phyloP scores from a whole-genome alignment of 225 moss, liverwort and hornwort genomes.

The Polytrichum formosum region DNA sequence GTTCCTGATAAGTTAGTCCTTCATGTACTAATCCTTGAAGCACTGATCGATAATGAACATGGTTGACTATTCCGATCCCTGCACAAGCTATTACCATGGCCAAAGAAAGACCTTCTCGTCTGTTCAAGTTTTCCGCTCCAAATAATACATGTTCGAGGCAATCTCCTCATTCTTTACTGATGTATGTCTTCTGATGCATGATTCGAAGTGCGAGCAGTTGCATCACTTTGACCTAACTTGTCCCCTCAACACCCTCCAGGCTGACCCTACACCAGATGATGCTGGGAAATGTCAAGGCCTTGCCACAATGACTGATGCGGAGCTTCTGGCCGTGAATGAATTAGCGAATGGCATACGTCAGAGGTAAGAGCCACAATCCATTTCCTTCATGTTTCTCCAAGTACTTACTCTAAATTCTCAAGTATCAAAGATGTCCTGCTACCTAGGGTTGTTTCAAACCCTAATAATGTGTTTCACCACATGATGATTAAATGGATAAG shows the following conservation, averaged over 20 bases:
- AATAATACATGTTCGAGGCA: not conserved
- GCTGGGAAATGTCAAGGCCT: not conserved
- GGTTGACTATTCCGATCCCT: too few species aligned
- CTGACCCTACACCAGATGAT: not conserved
- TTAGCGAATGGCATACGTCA: not conserved
- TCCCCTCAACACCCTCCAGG: too few species aligned
- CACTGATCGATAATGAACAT: too few species aligned
- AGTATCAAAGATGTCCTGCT: not conserved
- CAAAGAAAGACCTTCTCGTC: too few species aligned
- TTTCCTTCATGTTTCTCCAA: not conserved
- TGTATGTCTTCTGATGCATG: not conserved
- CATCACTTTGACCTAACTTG: too few species aligned
- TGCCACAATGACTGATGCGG: not conserved
- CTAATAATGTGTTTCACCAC: too few species aligned
- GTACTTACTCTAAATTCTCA: not conserved
- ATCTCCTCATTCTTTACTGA: not conserved
- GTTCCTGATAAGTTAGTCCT: too few species aligned
- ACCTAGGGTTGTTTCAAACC: not conserved
- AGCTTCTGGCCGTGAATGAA: slow-evolving; percentile 4
- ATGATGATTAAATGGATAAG: not conserved
- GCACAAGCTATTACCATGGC: too few species aligned
- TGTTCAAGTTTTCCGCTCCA: too few species aligned
- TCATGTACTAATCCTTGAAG: too few species aligned
- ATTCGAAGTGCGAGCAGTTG: not conserved
- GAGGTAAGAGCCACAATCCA: not conserved